Base-by-base conservation (phyloP, 768 basidiomycete species). In the Lactifluus hygrophoroides region DNA sequence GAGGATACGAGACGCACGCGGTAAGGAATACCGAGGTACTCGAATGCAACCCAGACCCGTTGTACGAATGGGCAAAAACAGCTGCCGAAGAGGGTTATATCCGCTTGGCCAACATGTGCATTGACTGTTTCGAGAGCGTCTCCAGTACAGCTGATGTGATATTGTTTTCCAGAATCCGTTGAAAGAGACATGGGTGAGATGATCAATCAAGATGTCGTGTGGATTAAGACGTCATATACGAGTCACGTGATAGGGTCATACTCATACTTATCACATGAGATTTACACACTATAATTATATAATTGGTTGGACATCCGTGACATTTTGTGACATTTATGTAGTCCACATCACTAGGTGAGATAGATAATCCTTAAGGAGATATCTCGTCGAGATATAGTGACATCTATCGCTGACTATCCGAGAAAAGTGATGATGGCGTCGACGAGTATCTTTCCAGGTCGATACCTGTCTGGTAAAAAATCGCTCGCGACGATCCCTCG, bases 21-120 rank as follows among this genome's bases (percentile, higher is more conserved):
- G 72, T 94, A 91, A 2, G 82, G 80, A 45, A 90, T 79, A 1
- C 75, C 77, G 21, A 89, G 79, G 60, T 80, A 77, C 68, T 92
- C 88, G 30, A 91, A 74, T 0, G 82, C 78, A 19, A 83, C 77
- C 90, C 90, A 93, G 2, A 81, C 86, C 16, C 90, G 77, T 69
- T 91, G 88, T 2, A 90, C 88, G 66, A 90, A 91, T 0, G 88
- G 87, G 67, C 88, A 90, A 66, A 88, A 88, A 67, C 85, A 88
- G 52, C 80, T 77, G 9, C 76, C 83, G 63, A 88, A 90, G 23
- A 92, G 74, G 0, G 80, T 84, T 60, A 87, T 81, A 52, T 82
- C 77, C 64, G 77, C 69, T 3, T 76, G 72, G 14, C 61, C 65
- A 21, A 68, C 57, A 51, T 86, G 87, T 0, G 67, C 70, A 23